Evolutionary conservation across 177 flowering plant genomes (phyloP).

Genomic region (Vitis hybrid): DNA sequence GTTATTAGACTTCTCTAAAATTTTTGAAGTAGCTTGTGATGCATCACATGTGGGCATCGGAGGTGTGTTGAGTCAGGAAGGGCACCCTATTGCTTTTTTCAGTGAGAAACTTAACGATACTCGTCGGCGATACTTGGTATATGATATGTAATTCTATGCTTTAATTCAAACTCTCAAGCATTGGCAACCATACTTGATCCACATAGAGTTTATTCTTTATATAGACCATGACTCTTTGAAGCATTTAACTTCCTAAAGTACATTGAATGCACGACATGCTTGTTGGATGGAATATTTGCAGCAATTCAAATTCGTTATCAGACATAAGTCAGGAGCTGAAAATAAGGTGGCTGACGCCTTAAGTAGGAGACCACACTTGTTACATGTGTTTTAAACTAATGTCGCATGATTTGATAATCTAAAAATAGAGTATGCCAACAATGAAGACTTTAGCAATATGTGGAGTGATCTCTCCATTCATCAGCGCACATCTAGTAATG

Average conservation of each 20-base stretch:
- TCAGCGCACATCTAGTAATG: too few relatives aligned
- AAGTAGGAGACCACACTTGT: background rate
- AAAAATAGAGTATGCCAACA: background rate
- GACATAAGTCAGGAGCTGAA: background rate
- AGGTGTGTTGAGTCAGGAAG: too few relatives aligned
- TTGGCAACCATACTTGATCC: background rate
- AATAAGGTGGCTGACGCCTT: background rate
- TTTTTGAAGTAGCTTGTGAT: too few relatives aligned
- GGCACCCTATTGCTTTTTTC: too few relatives aligned
- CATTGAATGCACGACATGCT: background rate
- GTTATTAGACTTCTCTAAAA: too few relatives aligned
- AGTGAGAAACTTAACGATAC: background rate
- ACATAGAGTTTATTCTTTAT: too few relatives aligned
- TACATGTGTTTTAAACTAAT: background rate
- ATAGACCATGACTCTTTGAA: too few relatives aligned
- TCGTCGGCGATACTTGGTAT: background rate
- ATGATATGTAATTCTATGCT: background rate
- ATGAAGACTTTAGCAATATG: background rate
- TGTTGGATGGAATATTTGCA: background rate
- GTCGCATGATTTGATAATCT: background rate
- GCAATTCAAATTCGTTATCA: background rate
- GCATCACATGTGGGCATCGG: too few relatives aligned
- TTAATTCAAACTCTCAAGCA: background rate
- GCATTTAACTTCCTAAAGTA: background rate
- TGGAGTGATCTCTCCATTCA: background rate